Conservation (phyloP, 2,329 filamentous ascomycete species). For the Trichoderma hamatum region DNA sequence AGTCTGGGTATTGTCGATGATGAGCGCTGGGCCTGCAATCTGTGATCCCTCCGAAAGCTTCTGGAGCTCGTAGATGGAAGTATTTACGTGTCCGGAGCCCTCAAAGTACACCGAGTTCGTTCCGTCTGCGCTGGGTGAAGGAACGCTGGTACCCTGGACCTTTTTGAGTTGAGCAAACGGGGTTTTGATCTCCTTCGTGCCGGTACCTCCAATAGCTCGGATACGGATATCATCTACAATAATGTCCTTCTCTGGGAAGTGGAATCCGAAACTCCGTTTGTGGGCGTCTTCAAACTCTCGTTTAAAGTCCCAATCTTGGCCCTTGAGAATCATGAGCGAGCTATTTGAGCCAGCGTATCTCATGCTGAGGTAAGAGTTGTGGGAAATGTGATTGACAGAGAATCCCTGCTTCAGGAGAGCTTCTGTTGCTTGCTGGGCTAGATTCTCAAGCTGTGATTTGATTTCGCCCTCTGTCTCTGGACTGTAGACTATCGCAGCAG, state of each 20-base stretch:
- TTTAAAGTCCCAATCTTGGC: slow-evolving; percentile 33
- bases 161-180: slow-evolving; percentile 32
- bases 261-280: slow-evolving; percentile 75
- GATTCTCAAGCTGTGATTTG: slow-evolving; percentile 31
- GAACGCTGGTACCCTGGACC: slow-evolving; percentile 11
- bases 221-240: slow-evolving; percentile 49
- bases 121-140: slow-evolving; percentile 29
- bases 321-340: slow-evolving; percentile 42
- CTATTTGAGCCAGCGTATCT: slow-evolving; percentile 49
- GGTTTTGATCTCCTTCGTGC: slow-evolving; percentile 29
- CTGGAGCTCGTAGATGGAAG: slow-evolving; percentile 34
- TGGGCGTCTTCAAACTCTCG: slow-evolving; percentile 57
- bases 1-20: slow-evolving; percentile 72
- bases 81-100: slow-evolving; percentile 33
- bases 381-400: slow-evolving; percentile 42
- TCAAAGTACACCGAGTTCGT: slow-evolving; percentile 31
- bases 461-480: slow-evolving; percentile 30
- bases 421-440: slow-evolving; percentile 32
- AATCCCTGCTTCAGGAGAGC: slow-evolving; percentile 39
- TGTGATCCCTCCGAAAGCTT: slow-evolving; percentile 28
- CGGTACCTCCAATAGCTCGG: slow-evolving; percentile 40
- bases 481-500: slow-evolving; percentile 39
- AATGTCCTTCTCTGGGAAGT: slow-evolving; percentile 48
- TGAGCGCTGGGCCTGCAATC: slow-evolving; percentile 47
- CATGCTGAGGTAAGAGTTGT: slow-evolving; percentile 48